phyloP scores from a whole-genome alignment of 129 eudicot genomes.

The Artemisia annua region DNA sequence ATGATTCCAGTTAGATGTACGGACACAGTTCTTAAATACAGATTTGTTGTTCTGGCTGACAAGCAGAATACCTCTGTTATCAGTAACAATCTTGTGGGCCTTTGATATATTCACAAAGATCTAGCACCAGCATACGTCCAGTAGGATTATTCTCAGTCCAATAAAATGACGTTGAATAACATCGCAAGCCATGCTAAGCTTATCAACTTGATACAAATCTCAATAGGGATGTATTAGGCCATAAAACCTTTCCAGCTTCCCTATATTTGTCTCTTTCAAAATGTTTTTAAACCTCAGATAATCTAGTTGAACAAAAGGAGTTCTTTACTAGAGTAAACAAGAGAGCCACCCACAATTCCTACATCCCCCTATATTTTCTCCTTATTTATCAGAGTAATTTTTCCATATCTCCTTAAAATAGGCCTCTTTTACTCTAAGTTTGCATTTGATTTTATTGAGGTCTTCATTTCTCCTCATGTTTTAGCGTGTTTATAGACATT shows the following conservation, averaged over 20 bases:
- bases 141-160: neutral
- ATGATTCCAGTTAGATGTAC: neutral
- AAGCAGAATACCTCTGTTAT: slow-evolving; percentile 8
- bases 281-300: neutral
- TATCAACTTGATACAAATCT: slow-evolving; percentile 17
- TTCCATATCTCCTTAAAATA: slow-evolving; percentile 1
- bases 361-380: neutral
- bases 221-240: neutral
- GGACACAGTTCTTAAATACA: neutral
- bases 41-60: neutral
- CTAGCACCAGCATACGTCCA: neutral
- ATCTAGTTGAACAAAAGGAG: neutral
- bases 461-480: neutral
- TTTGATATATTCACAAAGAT: slow-evolving; percentile 15
- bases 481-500: neutral
- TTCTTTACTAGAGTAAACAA: neutral
- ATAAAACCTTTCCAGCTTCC: neutral
- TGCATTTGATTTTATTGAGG: slow-evolving; percentile 1
- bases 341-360: slow-evolving; percentile 1
- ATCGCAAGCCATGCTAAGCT: slow-evolving; percentile 3
- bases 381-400: neutral
- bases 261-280: slow-evolving; percentile 1
- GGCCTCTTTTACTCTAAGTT: slow-evolving; percentile 6
- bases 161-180: slow-evolving; percentile 11
- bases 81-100: neutral